Conservation (phyloP, 2,329 filamentous ascomycete genomes). For the Aspergillus pseudotamarii region DNA sequence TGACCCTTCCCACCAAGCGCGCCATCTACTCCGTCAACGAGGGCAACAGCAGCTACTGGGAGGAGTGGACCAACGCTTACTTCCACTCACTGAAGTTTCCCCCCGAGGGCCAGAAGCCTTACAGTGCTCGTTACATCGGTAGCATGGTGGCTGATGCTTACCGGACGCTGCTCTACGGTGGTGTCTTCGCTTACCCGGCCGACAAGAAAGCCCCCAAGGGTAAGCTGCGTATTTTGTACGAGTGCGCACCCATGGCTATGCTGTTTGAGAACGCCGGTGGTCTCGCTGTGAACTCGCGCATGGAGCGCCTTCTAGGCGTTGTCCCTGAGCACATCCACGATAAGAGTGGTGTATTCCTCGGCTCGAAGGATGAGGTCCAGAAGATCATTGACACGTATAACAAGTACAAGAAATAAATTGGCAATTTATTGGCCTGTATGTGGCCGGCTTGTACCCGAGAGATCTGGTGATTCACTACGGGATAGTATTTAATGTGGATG, state of each 20-base stretch:
- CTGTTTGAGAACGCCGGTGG: slow-evolving; percentile 98
- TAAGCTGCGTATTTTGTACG: slow-evolving; percentile 95
- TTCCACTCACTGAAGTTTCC: slow-evolving; percentile 87
- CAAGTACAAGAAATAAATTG: slow-evolving; percentile 40
- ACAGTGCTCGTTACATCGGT: slow-evolving; percentile 93
- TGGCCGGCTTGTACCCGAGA: slow-evolving; percentile 12
- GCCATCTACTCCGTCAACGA: slow-evolving; percentile 98
- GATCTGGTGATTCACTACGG: slow-evolving; percentile 5
- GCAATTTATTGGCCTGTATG: not conserved
- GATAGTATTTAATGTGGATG: not conserved
- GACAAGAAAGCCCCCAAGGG: slow-evolving; percentile 99
- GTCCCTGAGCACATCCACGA: slow-evolving; percentile 94
- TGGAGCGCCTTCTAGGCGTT: slow-evolving; percentile 87
- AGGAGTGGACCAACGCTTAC: slow-evolving; percentile 82
- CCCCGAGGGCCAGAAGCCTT: slow-evolving; percentile 73
- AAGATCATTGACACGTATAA: slow-evolving; percentile 88
- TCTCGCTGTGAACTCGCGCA: slow-evolving; percentile 86
- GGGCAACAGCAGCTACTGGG: slow-evolving; percentile 97
- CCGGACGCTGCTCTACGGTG: slow-evolving; percentile 90
- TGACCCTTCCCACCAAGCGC: slow-evolving; percentile 78
- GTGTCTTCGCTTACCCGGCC: slow-evolving; percentile 95
- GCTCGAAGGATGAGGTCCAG: slow-evolving; percentile 91
- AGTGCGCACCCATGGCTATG: slow-evolving; percentile 98
- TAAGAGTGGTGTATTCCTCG: slow-evolving; percentile 92
- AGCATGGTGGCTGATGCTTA: slow-evolving; percentile 99